phyloP scores from a whole-genome alignment of 108 stramenopile species.

The Fistulifera pelliculosa region DNA sequence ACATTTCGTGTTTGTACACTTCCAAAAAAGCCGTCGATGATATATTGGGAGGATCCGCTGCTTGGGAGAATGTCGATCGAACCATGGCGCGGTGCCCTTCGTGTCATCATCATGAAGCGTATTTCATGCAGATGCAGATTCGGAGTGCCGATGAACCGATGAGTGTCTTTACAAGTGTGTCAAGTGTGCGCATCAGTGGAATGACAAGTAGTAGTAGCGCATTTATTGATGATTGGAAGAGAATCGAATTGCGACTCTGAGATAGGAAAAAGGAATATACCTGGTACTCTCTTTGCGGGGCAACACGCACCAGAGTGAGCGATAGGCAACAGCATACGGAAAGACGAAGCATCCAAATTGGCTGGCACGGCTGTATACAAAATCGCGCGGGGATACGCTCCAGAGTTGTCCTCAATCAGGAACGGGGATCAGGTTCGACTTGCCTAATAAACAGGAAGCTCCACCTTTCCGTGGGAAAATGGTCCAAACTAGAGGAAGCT shows the following conservation, averaged over 20 bases:
- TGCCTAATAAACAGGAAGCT: too few relatives aligned
- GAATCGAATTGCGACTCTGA: not conserved
- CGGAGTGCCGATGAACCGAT: conserved; percentile 94
- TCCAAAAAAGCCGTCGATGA: conserved; percentile 82
- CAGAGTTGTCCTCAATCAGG: too few relatives aligned
- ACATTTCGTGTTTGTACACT: conserved; percentile 29
- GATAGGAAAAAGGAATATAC: too few relatives aligned
- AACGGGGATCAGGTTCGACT: too few relatives aligned
- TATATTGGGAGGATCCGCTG: conserved; percentile 92
- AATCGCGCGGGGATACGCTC: too few relatives aligned
- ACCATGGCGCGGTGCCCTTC: conserved; percentile 84
- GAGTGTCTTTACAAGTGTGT: conserved; percentile 95
- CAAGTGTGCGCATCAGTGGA: conserved; percentile 84
- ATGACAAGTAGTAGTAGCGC: conserved; percentile 67
- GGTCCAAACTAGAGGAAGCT: too few relatives aligned
- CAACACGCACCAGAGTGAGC: too few relatives aligned
- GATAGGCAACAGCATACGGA: too few relatives aligned
- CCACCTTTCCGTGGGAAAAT: too few relatives aligned
- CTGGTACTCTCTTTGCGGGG: too few relatives aligned
- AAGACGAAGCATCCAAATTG: too few relatives aligned
- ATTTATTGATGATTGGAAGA: not conserved
- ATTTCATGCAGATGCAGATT: conserved; percentile 99
- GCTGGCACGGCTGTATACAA: too few relatives aligned
- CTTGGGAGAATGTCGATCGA: conserved; percentile 97
- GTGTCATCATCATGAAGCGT: conserved; percentile 86